Evolutionary conservation across 306 rosid genomes (phyloP).

Genomic region (Casuarina equisetifolia): DNA sequence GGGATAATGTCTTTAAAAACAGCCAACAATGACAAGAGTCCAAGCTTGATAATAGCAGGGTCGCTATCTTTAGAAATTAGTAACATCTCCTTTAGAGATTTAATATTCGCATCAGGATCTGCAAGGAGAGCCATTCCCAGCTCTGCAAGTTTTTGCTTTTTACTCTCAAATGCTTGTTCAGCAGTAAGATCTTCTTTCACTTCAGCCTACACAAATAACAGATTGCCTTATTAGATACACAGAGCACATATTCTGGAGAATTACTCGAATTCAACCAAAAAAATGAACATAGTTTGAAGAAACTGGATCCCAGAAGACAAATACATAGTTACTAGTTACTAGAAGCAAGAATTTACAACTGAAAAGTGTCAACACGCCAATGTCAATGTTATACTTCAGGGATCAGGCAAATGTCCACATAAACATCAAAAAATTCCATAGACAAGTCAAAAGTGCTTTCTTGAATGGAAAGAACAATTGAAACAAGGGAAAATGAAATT

Average conservation of each 20-base stretch:
- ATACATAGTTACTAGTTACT: not conserved
- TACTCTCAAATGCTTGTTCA: conserved; percentile 79
- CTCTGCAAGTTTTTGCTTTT: conserved; percentile 90
- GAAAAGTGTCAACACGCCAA: no score
- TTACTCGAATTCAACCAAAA: not conserved
- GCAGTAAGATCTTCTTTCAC: conserved; percentile 77
- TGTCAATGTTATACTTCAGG: not conserved
- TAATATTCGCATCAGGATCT: conserved; percentile 88
- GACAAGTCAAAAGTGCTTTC: not conserved
- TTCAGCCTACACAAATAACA: conserved; percentile 65
- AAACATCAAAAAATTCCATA: not conserved
- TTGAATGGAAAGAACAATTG: not conserved
- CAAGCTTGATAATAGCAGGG: conserved; percentile 71
- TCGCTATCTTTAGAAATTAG: conserved; percentile 68
- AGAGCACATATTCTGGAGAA: conserved; percentile 21
- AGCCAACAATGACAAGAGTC: conserved; percentile 86
- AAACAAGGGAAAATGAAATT: not conserved
- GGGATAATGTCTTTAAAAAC: conserved; percentile 91
- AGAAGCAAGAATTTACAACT: not conserved
- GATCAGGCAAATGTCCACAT: not conserved
- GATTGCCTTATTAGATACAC: conserved; percentile 11
- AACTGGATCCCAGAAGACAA: not conserved
- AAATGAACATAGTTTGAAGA: not conserved
- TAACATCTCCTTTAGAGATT: conserved; percentile 73
- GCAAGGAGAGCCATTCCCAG: conserved; percentile 75